Percentiles rank a stretch among this genome's conserved stretches.
Evolutionary conservation across 805 yeast genomes (phyloP).

Genomic region (Ogataea philodendri): DNA sequence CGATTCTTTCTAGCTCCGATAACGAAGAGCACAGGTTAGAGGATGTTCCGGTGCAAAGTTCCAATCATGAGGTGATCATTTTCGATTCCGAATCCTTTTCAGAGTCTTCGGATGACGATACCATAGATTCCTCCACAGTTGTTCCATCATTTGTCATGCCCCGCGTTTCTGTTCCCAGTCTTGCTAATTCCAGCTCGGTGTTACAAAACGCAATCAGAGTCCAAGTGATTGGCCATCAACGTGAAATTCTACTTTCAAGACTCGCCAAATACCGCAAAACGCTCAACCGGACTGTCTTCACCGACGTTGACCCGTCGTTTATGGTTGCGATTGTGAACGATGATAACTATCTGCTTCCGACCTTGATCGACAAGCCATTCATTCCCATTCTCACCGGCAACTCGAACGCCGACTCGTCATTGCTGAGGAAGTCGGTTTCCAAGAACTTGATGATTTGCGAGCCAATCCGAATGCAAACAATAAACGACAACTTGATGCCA

Average conservation of each 20-base stretch:
- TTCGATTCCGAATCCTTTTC: slow-evolving; percentile 27
- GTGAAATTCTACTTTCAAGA: slow-evolving; percentile 22
- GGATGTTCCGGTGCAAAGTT: slow-evolving; percentile 11
- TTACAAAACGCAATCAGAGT: slow-evolving; percentile 18
- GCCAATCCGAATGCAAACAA: slow-evolving; percentile 30
- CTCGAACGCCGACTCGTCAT: slow-evolving; percentile 3
- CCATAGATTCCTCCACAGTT: slow-evolving; percentile 29
- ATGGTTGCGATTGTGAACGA: slow-evolving; percentile 30
- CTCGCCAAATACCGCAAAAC: slow-evolving; percentile 30
- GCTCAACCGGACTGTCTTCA: slow-evolving; percentile 29
- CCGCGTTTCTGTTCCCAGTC: slow-evolving; percentile 30
- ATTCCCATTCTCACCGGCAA: slow-evolving; percentile 27
- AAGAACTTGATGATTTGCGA: slow-evolving; percentile 32
- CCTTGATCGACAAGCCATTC: slow-evolving; percentile 30
- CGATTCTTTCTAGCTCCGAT: slow-evolving; percentile 36
- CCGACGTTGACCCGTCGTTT: slow-evolving; percentile 26
- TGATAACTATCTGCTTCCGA: slow-evolving; percentile 31
- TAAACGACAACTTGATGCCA: slow-evolving; percentile 32
- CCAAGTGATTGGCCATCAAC: slow-evolving; percentile 29
- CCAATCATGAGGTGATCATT: slow-evolving; percentile 23
- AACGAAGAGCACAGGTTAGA: slow-evolving; percentile 28
- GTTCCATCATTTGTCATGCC: slow-evolving; percentile 40
- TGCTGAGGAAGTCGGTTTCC: slow-evolving; percentile 16
- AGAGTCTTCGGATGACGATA: slow-evolving; percentile 25
- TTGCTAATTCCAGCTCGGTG: slow-evolving; percentile 7